phyloP scores from a whole-genome alignment of 169 alveolate species.

The Plasmodium falciparum region DNA sequence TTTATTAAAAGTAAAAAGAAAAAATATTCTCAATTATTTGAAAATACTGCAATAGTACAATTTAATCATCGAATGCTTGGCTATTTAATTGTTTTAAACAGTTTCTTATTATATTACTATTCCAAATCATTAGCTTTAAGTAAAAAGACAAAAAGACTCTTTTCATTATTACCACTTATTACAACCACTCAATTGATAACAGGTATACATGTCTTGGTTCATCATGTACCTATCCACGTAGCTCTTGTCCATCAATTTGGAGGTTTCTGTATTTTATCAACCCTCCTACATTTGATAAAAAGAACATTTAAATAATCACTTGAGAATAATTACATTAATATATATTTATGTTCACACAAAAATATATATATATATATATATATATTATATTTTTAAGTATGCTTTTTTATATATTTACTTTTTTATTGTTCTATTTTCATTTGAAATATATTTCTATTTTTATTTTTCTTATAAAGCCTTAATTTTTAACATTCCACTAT shows the following conservation, averaged over 20 bases:
- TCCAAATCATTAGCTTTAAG: constrained; percentile 44
- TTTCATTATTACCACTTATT: constrained; percentile 81
- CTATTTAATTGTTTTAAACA: constrained; percentile 77
- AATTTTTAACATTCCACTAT: no score
- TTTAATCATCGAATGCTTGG: constrained; percentile 90
- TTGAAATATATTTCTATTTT: no score
- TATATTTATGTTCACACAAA: no score
- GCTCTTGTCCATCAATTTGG: constrained; percentile 85
- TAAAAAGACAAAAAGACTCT: constrained; percentile 77
- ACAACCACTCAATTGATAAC: constrained; percentile 80
- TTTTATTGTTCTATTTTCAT: no score
- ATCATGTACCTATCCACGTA: constrained; percentile 84
- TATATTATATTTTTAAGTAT: no score
- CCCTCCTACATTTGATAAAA: constrained; percentile 76
- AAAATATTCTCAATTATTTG: constrained; percentile 80
- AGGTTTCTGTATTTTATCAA: constrained; percentile 82
- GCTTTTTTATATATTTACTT: no score
- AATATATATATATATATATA: no score
- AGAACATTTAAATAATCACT: constrained; percentile 6
- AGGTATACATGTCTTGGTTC: constrained; percentile 80
- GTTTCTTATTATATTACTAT: constrained; percentile 54
- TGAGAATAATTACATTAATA: not conserved
- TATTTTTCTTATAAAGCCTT: no score
- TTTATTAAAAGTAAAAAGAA: constrained; percentile 45
- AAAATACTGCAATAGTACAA: constrained; percentile 88